Evolutionary conservation across 1,284 basidiomycete species (phyloP), one percentile per base, ranked within the genome.

Genomic region (Ceratobasidium sp.): DNA sequence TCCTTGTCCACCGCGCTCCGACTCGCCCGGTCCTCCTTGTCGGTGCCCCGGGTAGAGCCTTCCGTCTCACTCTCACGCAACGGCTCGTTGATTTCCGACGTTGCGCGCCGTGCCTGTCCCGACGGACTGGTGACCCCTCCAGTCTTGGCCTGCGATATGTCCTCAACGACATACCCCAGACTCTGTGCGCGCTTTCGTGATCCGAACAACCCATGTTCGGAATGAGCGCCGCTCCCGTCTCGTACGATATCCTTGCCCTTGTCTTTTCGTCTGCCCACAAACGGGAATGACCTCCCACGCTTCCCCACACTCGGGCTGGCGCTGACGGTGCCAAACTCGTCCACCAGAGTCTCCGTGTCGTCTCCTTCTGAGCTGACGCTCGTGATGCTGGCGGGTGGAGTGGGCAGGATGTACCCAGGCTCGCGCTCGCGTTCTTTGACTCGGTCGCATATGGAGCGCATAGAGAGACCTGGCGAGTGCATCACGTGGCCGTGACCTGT

Each of bases 331-430:
- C 53, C 67, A 41, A 57, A 55, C 16, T 57, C 55, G 23, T n/a
- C n/a, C n/a, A 36, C 50, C 36, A 55, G 26, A n/a, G 64, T 67
- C 64, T 67, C 67, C 26, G 53, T 46, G 12, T 70, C 67, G n/a
- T 70, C 67, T 1, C 26, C 67, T 28, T 70, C 67, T 18, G 67
- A 70, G 43, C 67, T 70, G n/a, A 70, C 12, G 53, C 67, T 70
- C 39, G 67, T 30, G 10, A 70, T 70, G 39, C 67, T 70, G 41
- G 67, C 34, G 18, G 67, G 67, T 14, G 67, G 67, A 23, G 67
- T 70, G 6, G 67, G 67, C 34, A 70, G 34, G 28, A 70, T 36
- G 26, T 58, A 70, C n/a, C 36, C 67, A 1, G 26, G 61, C 23
- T 43, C 55, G 5, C 26, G 41, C 30, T 70, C 53, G 8, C 43